Evolutionary conservation across 169 alveolate species (phyloP).

Genomic region (Plasmodium ovale): DNA sequence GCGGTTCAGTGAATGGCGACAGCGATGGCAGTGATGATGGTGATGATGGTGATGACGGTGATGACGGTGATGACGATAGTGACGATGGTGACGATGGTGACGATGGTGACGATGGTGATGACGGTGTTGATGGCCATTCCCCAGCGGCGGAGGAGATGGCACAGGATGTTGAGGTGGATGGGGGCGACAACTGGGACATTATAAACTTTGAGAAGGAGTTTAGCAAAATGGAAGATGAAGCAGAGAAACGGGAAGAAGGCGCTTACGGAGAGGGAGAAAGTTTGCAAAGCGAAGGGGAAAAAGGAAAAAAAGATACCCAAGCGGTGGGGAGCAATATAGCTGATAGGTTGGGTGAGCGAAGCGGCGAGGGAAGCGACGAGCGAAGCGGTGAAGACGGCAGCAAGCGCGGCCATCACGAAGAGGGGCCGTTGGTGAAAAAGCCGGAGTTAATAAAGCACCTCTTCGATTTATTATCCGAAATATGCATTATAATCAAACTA

Average conservation of each 20-base stretch:
- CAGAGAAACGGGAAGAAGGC: no score
- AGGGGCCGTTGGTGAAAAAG: background rate
- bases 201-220: background rate
- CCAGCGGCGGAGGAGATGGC: background rate
- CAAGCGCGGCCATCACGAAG: background rate
- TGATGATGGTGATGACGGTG: background rate
- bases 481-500: constrained; percentile 6
- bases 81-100: no score
- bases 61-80: background rate
- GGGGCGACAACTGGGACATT: background rate
- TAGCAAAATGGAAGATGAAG: background rate
- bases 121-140: background rate
- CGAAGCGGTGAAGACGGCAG: background rate
- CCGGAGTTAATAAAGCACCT: constrained; percentile 29
- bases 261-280: no score
- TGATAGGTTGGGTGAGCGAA: background rate
- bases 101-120: no score
- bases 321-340: background rate
- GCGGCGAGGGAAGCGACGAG: background rate
- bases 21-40: background rate
- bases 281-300: background rate
- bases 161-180: background rate
- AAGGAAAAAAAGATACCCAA: background rate
- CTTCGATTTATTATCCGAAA: constrained; percentile 34
- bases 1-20: background rate